Percentiles rank a stretch among this genome's conserved stretches.
phyloP scores from a whole-genome alignment of 2,329 filamentous ascomycete genomes.

The Arthrobotrys sinensis region DNA sequence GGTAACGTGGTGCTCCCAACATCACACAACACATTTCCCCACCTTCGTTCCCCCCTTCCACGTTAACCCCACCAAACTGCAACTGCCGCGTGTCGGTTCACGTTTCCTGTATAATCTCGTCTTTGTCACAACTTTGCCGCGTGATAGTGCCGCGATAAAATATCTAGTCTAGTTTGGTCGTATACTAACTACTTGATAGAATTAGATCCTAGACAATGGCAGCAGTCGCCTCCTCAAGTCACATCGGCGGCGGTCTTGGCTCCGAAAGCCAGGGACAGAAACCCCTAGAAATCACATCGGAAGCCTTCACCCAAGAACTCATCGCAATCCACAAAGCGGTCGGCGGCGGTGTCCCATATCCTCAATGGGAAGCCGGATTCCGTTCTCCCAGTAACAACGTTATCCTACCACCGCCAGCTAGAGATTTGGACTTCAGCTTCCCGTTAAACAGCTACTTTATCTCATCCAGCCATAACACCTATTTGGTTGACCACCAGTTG shows the following conservation, averaged over 20 bases:
- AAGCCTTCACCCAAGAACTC: conserved; percentile 59
- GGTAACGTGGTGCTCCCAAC: conserved; percentile 8
- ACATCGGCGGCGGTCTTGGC: conserved; percentile 59
- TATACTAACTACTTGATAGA: neutral
- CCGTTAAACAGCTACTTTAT: conserved; percentile 80
- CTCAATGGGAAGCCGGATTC: conserved; percentile 59
- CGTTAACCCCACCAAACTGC: conserved; percentile 16
- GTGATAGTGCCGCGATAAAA: too few relatives aligned
- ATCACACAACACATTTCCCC: conserved; percentile 48
- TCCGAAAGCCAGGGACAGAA: conserved; percentile 42
- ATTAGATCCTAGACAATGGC: conserved; percentile 29
- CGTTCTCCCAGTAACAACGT: conserved; percentile 57
- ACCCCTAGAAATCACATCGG: conserved; percentile 57
- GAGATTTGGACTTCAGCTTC: conserved; percentile 71
- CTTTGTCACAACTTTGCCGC: too few relatives aligned
- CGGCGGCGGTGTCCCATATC: conserved; percentile 39
- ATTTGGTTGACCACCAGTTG: conserved; percentile 79
- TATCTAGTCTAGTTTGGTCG: neutral
- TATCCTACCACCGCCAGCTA: conserved; percentile 63
- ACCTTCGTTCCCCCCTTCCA: neutral
- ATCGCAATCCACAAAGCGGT: conserved; percentile 51
- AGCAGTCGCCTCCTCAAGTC: conserved; percentile 37
- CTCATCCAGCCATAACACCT: conserved; percentile 82
- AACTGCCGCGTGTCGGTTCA: conserved; percentile 10
- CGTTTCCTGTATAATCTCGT: neutral